These are phyloP conservation scores for Corymbia citriodora DNA, from an alignment of 441 rosid species.

Conservation along the genomic window DNA sequence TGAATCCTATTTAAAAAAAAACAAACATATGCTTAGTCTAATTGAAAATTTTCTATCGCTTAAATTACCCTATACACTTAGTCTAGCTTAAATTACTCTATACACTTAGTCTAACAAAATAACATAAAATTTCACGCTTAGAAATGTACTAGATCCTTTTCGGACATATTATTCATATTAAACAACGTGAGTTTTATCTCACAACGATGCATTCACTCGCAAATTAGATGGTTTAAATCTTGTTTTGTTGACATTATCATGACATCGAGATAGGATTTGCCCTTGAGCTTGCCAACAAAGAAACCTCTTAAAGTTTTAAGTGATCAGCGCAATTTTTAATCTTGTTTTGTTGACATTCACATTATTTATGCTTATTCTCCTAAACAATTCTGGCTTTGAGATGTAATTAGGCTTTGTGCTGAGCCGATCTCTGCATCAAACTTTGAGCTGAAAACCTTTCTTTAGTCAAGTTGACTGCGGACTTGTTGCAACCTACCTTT, in stretches of 20 bases:
- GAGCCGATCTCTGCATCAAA: slow-evolving; percentile 17
- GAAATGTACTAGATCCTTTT: background rate
- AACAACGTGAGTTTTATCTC: background rate
- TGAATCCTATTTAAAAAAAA: background rate
- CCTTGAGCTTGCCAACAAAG: slow-evolving; percentile 6
- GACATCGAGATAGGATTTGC: slow-evolving; percentile 22
- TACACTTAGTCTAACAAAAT: background rate
- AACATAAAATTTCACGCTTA: background rate
- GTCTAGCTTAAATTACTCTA: background rate
- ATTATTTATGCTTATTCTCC: background rate
- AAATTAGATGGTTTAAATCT: background rate
- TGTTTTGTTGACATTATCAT: slow-evolving; percentile 2
- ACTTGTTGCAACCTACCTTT: no score
- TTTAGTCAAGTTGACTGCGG: slow-evolving; percentile 11
- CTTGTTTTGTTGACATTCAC: no score
- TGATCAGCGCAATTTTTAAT: background rate
- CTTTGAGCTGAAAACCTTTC: slow-evolving; percentile 17
- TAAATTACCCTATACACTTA: background rate
- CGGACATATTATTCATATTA: background rate
- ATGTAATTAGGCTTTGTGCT: slow-evolving; percentile 15
- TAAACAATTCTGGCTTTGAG: slow-evolving; percentile 5
- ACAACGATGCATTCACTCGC: background rate
- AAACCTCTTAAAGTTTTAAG: background rate
- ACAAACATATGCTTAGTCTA: background rate
- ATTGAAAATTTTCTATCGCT: background rate